phyloP scores from a whole-genome alignment of 345 rosid genomes.

The Citrus hindsii region DNA sequence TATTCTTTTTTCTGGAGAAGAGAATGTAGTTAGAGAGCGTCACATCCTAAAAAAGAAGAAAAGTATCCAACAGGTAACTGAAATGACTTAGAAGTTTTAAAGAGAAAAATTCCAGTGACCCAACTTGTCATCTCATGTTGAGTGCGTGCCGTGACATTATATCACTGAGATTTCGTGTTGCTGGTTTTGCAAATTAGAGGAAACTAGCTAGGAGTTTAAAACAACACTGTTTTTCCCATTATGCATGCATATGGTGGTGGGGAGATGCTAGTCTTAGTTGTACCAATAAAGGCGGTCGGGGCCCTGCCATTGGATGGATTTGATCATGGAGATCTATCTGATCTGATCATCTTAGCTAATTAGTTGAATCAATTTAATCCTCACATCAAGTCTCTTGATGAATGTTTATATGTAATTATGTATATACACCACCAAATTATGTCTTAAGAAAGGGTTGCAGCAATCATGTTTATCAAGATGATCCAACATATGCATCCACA shows the following conservation, averaged over 20 bases:
- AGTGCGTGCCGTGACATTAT: conserved; percentile 42
- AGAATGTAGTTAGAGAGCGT: conserved; percentile 29
- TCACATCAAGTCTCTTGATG: neutral
- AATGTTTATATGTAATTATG: conserved; percentile 1
- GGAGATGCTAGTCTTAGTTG: conserved; percentile 55
- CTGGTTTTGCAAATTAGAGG: conserved; percentile 17
- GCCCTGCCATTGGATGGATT: conserved; percentile 23
- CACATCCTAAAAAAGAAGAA: conserved; percentile 30
- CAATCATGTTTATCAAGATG: neutral
- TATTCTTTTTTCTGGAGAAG: conserved; percentile 4
- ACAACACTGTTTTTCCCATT: conserved; percentile 20
- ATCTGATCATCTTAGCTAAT: conserved; percentile 4
- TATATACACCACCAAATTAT: conserved; percentile 18
- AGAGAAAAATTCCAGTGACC: conserved; percentile 26
- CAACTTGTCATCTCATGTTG: conserved; percentile 27
- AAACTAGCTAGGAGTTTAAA: conserved; percentile 4
- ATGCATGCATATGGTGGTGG: conserved; percentile 18
- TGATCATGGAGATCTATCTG: conserved; percentile 39
- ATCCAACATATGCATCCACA: neutral
- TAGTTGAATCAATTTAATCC: conserved; percentile 20
- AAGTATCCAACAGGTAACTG: conserved; percentile 10
- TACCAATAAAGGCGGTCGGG: conserved; percentile 54
- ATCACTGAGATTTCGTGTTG: conserved; percentile 15
- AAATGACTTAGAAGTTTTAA: conserved; percentile 16
- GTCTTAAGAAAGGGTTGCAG: conserved; percentile 17